Evolutionary conservation across 768 basidiomycete genomes (phyloP).

Genomic region (Lactarius psammicola): DNA sequence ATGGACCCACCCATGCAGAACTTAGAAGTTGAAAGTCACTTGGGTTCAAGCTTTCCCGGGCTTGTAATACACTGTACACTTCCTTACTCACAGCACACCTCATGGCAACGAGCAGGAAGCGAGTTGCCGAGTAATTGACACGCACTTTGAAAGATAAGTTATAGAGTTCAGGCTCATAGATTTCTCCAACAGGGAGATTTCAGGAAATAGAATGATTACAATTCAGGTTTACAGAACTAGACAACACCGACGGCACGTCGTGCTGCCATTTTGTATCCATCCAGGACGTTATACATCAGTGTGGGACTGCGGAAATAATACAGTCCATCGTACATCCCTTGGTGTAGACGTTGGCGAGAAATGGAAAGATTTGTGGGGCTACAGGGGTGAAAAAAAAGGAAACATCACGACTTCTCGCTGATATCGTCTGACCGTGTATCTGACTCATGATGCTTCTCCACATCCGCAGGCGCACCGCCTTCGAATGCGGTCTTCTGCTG

Average conservation of each 20-base stretch:
- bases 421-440: not conserved
- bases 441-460: not conserved
- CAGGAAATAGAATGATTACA: not conserved
- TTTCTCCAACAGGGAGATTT: not conserved
- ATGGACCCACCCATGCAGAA: no score
- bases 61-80: no score
- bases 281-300: no score
- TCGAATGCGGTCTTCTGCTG: slow-evolving; percentile 77
- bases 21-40: no score
- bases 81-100: no score
- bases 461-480: slow-evolving; percentile 43
- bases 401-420: slow-evolving; percentile 5
- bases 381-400: not conserved
- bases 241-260: not conserved
- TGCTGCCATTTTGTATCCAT: not conserved
- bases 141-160: no score
- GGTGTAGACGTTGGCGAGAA: not conserved
- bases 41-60: no score
- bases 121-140: no score
- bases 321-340: slow-evolving; percentile 8
- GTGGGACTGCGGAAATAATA: no score
- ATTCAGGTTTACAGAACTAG: not conserved
- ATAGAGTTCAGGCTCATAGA: no score
- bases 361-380: not conserved
- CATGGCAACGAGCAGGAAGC: no score